Conservation (phyloP, 1,284 basidiomycete genomes). For the Sporisorium sorghi region DNA sequence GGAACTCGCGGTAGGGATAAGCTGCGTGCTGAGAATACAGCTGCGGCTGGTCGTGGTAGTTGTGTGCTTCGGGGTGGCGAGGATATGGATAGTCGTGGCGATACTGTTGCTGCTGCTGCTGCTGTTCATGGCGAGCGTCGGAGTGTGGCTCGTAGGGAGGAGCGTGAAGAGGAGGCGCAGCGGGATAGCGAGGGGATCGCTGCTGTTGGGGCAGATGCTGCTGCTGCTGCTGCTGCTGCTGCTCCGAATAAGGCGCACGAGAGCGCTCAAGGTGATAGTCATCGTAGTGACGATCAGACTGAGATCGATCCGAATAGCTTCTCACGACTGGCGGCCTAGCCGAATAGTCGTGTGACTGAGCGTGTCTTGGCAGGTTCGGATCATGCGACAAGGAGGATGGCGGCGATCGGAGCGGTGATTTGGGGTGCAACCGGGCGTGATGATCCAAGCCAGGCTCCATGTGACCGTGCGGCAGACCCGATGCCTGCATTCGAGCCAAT, state of each 20-base stretch:
- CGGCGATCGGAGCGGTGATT: slow-evolving; percentile 5
- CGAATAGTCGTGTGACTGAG: slow-evolving; percentile 10
- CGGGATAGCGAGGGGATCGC: slow-evolving; percentile 7
- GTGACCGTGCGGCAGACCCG: slow-evolving; percentile 27
- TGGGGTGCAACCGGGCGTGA: slow-evolving; percentile 5
- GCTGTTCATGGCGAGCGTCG: slow-evolving; percentile 14
- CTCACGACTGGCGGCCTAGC: not conserved
- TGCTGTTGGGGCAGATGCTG: no score
- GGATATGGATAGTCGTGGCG: not conserved
- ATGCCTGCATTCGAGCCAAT: slow-evolving; percentile 17
- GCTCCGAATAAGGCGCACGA: slow-evolving; percentile 9
- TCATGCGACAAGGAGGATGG: slow-evolving; percentile 7
- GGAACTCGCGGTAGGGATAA: slow-evolving; percentile 3
- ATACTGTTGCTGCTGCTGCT: not conserved
- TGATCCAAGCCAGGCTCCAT: slow-evolving; percentile 13
- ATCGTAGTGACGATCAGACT: slow-evolving; percentile 10
- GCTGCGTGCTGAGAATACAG: slow-evolving; percentile 10
- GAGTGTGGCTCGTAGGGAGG: not conserved
- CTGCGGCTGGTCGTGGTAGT: not conserved
- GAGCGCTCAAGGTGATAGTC: slow-evolving; percentile 9
- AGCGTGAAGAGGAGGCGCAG: slow-evolving; percentile 6
- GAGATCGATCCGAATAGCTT: not conserved
- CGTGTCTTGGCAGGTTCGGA: not conserved
- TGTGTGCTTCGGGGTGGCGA: not conserved
- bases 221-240: not conserved